Percentiles rank a stretch among this genome's conserved stretches.
These are phyloP conservation scores for Ogataea ramenticola DNA, from an alignment of 805 yeast species.

Conservation along the genomic window DNA sequence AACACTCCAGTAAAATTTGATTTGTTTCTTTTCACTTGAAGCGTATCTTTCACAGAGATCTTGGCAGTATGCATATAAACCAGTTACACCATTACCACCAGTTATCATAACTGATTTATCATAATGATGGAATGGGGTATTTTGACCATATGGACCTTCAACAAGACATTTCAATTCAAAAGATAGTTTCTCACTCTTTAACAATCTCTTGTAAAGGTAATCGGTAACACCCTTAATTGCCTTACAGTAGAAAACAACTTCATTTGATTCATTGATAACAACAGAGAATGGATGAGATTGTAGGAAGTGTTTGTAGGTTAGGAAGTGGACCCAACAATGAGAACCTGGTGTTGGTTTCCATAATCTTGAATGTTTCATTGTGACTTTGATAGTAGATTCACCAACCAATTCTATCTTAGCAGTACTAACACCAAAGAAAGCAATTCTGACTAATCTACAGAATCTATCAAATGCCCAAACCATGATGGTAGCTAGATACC, in stretches of 20 bases:
- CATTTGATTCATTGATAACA: constrained; percentile 28
- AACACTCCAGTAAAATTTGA: constrained; percentile 58
- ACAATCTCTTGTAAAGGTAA: constrained; percentile 25
- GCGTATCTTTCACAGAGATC: constrained; percentile 17
- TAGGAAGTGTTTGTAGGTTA: constrained; percentile 47
- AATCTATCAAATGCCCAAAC: constrained; percentile 51
- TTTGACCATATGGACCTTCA: constrained; percentile 73
- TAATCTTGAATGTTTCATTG: constrained; percentile 37
- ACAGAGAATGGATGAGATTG: constrained; percentile 65
- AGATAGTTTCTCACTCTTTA: constrained; percentile 19
- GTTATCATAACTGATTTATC: constrained; percentile 54
- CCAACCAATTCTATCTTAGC: constrained; percentile 31
- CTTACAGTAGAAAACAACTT: constrained; percentile 38
- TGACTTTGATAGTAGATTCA: constrained; percentile 41
- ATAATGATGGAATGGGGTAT: constrained; percentile 41
- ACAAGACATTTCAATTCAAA: constrained; percentile 27
- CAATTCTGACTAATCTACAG: constrained; percentile 33
- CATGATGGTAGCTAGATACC: constrained; percentile 31
- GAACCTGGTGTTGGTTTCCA: constrained; percentile 53
- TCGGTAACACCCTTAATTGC: constrained; percentile 54
- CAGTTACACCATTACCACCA: constrained; percentile 74
- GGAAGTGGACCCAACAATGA: constrained; percentile 52
- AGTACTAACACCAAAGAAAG: constrained; percentile 29
- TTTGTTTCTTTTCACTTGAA: constrained; percentile 22
- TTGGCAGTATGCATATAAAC: constrained; percentile 36